Percentiles rank a stretch among this genome's conserved stretches.
Conservation (phyloP, 371 early-diverging fungal genomes). For the Basidiobolus heterosporus region DNA sequence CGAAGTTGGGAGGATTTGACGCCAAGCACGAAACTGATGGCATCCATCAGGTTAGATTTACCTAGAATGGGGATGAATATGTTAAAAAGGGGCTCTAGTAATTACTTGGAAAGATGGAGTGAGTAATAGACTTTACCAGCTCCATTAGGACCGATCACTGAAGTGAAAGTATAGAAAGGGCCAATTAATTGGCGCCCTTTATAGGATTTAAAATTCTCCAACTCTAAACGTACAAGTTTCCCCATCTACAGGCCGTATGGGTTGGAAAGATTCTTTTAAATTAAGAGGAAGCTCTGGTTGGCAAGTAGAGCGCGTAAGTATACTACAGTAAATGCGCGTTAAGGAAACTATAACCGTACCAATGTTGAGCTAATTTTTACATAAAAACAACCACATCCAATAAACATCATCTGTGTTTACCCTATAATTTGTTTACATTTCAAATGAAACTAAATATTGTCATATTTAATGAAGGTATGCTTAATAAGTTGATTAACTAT, state of each 20-base stretch:
- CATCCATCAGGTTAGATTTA: slow-evolving; percentile 99
- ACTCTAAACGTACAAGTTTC: slow-evolving; percentile 72
- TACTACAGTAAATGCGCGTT: too few species aligned
- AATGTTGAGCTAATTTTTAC: too few species aligned
- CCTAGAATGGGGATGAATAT: slow-evolving; percentile 21
- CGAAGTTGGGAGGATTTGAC: slow-evolving; percentile 77
- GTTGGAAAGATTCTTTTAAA: too few species aligned
- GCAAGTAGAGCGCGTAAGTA: too few species aligned
- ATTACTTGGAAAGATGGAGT: not conserved
- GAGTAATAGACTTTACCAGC: slow-evolving; percentile 36
- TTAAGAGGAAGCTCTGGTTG: too few species aligned
- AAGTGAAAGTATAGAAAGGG: slow-evolving; percentile 90
- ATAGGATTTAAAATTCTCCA: slow-evolving; percentile 99
- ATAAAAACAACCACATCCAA: too few species aligned
- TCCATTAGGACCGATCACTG: slow-evolving; percentile 98
- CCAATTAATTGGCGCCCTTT: slow-evolving; percentile 83
- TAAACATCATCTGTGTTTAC: too few species aligned
- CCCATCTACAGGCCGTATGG: slow-evolving; percentile 30
- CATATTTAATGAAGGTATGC: too few species aligned
- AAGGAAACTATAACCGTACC: too few species aligned
- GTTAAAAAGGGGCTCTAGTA: not conserved
- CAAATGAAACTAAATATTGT: too few species aligned
- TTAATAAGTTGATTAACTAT: too few species aligned
- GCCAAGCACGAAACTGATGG: slow-evolving; percentile 94
- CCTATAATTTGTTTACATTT: too few species aligned